Evolutionary conservation across 176 grass and related monocot species (phyloP).

Genomic region (Melocanna baccifera): DNA sequence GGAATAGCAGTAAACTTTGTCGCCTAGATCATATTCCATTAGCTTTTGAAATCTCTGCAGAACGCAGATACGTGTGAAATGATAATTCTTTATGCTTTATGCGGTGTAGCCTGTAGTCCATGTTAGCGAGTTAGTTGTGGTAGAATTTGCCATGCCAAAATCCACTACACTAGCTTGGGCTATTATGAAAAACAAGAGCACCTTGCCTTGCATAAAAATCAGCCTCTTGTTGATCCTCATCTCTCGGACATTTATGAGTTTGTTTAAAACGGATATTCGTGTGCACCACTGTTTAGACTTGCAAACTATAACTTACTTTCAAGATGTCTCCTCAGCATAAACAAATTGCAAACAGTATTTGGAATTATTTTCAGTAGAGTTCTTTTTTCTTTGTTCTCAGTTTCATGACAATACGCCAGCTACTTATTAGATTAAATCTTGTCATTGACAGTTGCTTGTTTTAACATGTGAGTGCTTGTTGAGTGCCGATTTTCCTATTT

Average conservation of each 20-base stretch:
- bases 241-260: background rate
- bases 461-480: background rate
- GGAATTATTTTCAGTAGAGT: background rate
- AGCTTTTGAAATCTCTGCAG: background rate
- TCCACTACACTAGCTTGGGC: background rate
- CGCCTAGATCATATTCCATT: background rate
- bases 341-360: background rate
- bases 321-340: background rate
- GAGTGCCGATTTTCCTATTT: background rate
- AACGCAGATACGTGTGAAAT: background rate
- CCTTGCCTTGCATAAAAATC: slow-evolving; percentile 12
- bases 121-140: background rate
- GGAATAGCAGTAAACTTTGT: background rate
- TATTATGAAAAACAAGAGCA: background rate
- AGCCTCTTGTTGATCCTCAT: background rate
- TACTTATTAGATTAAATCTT: background rate
- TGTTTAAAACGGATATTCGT: background rate
- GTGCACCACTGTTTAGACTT: background rate
- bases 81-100: background rate
- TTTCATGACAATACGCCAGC: background rate
- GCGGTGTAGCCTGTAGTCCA: background rate
- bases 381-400: background rate
- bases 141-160: background rate
- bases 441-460: background rate
- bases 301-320: background rate